phyloP scores from a whole-genome alignment of 2,329 filamentous ascomycete genomes.

The Alternaria viburni region DNA sequence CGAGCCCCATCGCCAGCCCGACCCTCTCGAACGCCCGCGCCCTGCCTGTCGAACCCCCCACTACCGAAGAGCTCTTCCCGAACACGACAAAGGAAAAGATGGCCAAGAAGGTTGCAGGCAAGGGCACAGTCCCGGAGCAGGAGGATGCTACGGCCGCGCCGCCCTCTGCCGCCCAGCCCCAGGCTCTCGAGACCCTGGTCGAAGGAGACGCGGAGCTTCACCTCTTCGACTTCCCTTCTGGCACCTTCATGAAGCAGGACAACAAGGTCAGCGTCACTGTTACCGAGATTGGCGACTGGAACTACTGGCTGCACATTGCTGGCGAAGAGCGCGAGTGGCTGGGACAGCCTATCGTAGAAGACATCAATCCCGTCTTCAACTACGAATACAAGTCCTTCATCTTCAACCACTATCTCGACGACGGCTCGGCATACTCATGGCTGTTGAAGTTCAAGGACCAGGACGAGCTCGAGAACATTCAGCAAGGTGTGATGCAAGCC shows the following conservation, averaged over 20 bases:
- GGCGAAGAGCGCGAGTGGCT: conserved; percentile 82
- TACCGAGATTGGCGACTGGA: conserved; percentile 86
- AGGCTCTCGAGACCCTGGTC: conserved; percentile 73
- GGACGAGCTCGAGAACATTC: conserved; percentile 80
- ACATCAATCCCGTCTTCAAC: conserved; percentile 98
- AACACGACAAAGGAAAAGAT: conserved; percentile 51
- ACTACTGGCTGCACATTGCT: conserved; percentile 92
- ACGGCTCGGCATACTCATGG: conserved; percentile 94
- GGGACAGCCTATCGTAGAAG: conserved; percentile 81
- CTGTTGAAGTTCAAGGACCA: conserved; percentile 89
- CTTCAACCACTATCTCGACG: conserved; percentile 92
- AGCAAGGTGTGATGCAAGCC: conserved; percentile 92
- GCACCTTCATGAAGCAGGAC: conserved; percentile 84
- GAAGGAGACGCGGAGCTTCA: conserved; percentile 85
- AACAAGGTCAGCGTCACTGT: conserved; percentile 77
- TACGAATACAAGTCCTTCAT: conserved; percentile 99
- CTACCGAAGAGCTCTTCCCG: conserved; percentile 44
- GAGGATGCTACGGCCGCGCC: conserved; percentile 64
- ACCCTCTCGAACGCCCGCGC: conserved; percentile 44
- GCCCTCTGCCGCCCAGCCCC: conserved; percentile 66
- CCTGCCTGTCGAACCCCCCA: conserved; percentile 35
- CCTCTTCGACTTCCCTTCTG: conserved; percentile 87
- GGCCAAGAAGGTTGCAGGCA: conserved; percentile 49
- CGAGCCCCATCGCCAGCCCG: conserved; percentile 63
- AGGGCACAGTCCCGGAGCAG: conserved; percentile 36